Base-by-base conservation (phyloP, 2,329 filamentous ascomycete genomes). In the Botrytis squamosa region DNA sequence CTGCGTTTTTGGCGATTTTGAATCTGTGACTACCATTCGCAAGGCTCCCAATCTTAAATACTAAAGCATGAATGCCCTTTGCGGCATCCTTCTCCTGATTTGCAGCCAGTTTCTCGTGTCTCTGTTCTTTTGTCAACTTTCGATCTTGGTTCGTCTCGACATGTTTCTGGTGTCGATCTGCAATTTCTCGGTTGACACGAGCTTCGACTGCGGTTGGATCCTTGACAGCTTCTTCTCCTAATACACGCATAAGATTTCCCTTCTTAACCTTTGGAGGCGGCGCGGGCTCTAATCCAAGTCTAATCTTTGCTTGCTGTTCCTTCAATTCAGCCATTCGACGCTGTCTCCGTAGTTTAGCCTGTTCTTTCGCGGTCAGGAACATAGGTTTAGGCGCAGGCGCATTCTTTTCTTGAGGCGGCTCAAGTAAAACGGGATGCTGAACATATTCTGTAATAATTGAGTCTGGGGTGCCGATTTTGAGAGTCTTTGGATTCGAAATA, bases 201-300 rank as follows among this genome's bases (percentile, higher is more conserved):
- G 94, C 94, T 84, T 99, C 96, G 64, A 99, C 96, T 6, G 96
- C 96, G 0, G 97, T 99, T 10, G 96, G 96, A 83, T 99, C 96
- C 81, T 97, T 97, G 77, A 99, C 95, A 29, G 91, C 91, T 74
- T 82, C 81, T 74, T 98, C 94, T 76, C 96, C 96, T 73, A 98
- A 87, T 44, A 99, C 96, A 74, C 95, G 92, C 96, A 99, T 99
- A 81, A 99, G 88, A 82, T 99, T 99, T 74, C 92, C 93, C 83
- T 97, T 97, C 84, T 98, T 98, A 78, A 99, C 94, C 83, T 98
- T 99, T 18, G 96, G 95, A 40, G 95, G 92, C 42, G 95, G 94
- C 33, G 95, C 93, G 4, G 95, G 94, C 75, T 95, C 92, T 22
- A 99, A 87, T 33, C 96, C 96, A 18, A 99, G 86, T 74, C 95